Conservation (phyloP, 352 stramenopile species). For the Pythium aristosporum region DNA sequence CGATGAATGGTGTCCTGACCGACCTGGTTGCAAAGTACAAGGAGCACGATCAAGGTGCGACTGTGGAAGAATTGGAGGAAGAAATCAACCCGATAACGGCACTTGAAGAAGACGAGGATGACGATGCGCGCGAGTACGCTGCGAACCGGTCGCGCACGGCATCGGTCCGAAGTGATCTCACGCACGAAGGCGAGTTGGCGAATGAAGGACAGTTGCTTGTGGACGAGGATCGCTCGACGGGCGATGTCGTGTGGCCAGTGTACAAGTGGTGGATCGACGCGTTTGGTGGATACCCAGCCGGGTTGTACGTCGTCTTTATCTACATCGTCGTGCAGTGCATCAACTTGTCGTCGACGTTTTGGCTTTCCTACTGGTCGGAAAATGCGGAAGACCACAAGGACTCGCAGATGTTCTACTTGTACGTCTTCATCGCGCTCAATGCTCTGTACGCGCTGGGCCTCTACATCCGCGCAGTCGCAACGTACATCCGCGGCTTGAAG, state of each 20-base stretch:
- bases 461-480: constrained; percentile 55
- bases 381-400: constrained; percentile 47
- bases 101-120: constrained; percentile 31
- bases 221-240: constrained; percentile 72
- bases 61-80: constrained; percentile 29
- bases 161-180: constrained; percentile 56
- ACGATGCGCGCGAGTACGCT: constrained; percentile 20
- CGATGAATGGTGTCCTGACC: constrained; percentile 47
- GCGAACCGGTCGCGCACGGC: constrained; percentile 44
- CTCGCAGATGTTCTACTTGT: constrained; percentile 79
- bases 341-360: constrained; percentile 68
- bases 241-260: constrained; percentile 66
- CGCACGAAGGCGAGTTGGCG: constrained; percentile 25
- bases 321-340: constrained; percentile 55
- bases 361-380: constrained; percentile 94
- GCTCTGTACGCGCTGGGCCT: constrained; percentile 49
- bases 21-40: constrained; percentile 70
- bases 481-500: constrained; percentile 62
- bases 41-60: constrained; percentile 41
- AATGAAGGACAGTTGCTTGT: constrained; percentile 50
- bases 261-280: constrained; percentile 68
- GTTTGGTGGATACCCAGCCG: constrained; percentile 53
- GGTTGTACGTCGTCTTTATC: constrained; percentile 47
- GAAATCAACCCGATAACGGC: constrained; percentile 49
- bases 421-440: constrained; percentile 83